phyloP scores from a whole-genome alignment of 2,329 filamentous ascomycete species.

The Colletotrichum truncatum region DNA sequence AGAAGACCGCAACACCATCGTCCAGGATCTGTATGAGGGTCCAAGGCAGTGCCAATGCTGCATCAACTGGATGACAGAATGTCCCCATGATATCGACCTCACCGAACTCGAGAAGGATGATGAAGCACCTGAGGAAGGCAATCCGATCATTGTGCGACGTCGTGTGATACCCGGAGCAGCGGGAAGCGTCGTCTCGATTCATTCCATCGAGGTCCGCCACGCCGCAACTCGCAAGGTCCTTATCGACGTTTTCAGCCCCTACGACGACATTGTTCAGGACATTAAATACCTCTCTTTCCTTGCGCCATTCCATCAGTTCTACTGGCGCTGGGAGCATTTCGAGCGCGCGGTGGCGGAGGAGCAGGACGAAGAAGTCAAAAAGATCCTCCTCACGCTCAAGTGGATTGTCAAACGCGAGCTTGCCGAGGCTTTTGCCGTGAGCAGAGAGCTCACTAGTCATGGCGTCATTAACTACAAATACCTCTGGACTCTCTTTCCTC shows the following conservation, averaged over 20 bases:
- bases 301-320: slow-evolving; percentile 35
- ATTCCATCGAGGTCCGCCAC: slow-evolving; percentile 34
- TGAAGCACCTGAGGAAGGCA: background rate
- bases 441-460: slow-evolving; percentile 60
- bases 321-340: slow-evolving; percentile 35
- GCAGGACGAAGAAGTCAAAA: slow-evolving; percentile 25
- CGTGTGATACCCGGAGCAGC: slow-evolving; percentile 26
- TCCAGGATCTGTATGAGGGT: slow-evolving; percentile 39
- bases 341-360: slow-evolving; percentile 31
- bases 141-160: slow-evolving; percentile 33
- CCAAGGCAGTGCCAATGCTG: slow-evolving; percentile 39
- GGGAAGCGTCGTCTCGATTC: slow-evolving; percentile 28
- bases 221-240: slow-evolving; percentile 32
- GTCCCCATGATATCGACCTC: slow-evolving; percentile 32
- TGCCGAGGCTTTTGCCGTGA: slow-evolving; percentile 57
- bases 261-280: slow-evolving; percentile 25
- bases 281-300: slow-evolving; percentile 31
- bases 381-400: slow-evolving; percentile 29
- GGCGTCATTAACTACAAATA: slow-evolving; percentile 62
- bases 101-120: slow-evolving; percentile 8
- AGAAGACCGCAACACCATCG: slow-evolving; percentile 13
- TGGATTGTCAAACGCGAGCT: slow-evolving; percentile 59
- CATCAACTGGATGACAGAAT: slow-evolving; percentile 39
- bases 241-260: slow-evolving; percentile 32
- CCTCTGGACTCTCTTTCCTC: slow-evolving; percentile 61